A percentile compares a stretch with the other conserved stretches of the same genome.
These are phyloP conservation scores for Mycena sanguinolenta DNA, from an alignment of 768 basidiomycete species.

Conservation along the genomic window DNA sequence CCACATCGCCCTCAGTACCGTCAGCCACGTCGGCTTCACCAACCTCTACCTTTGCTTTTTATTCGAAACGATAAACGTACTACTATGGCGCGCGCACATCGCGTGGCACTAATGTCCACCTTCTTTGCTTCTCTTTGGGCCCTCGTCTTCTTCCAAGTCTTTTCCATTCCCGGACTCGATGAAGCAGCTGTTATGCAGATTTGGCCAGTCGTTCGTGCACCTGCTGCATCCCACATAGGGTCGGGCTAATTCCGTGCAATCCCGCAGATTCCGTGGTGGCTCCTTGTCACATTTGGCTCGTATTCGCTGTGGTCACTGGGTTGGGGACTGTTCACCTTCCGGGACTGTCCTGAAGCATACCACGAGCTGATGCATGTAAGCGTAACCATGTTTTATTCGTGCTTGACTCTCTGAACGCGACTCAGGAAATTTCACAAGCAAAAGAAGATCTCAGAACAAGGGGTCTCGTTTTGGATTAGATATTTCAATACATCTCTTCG, in stretches of 20 bases:
- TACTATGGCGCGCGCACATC: constrained; percentile 73
- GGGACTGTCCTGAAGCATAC: constrained; percentile 87
- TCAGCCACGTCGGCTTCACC: constrained; percentile 16
- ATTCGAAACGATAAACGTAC: background rate
- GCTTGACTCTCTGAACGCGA: constrained; percentile 29
- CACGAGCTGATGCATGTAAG: constrained; percentile 74
- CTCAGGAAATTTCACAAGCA: constrained; percentile 71
- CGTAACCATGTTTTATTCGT: constrained; percentile 11
- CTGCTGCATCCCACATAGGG: background rate
- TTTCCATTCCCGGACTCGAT: constrained; percentile 69
- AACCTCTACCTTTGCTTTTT: no score
- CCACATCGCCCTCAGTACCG: constrained; percentile 2
- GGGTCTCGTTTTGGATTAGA: constrained; percentile 63
- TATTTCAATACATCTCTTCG: constrained; percentile 27
- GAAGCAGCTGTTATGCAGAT: constrained; percentile 60
- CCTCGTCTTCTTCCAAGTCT: constrained; percentile 65
- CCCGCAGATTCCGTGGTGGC: constrained; percentile 84
- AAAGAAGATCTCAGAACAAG: constrained; percentile 62
- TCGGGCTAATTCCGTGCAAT: background rate
- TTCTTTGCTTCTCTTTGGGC: constrained; percentile 65
- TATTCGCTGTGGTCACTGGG: constrained; percentile 85
- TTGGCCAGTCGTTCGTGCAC: constrained; percentile 61
- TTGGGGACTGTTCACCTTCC: constrained; percentile 78
- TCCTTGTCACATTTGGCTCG: constrained; percentile 83
- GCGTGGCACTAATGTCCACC: constrained; percentile 61